Conservation (phyloP, 2,329 filamentous ascomycete genomes). For the Rugonectria rugulosa region DNA sequence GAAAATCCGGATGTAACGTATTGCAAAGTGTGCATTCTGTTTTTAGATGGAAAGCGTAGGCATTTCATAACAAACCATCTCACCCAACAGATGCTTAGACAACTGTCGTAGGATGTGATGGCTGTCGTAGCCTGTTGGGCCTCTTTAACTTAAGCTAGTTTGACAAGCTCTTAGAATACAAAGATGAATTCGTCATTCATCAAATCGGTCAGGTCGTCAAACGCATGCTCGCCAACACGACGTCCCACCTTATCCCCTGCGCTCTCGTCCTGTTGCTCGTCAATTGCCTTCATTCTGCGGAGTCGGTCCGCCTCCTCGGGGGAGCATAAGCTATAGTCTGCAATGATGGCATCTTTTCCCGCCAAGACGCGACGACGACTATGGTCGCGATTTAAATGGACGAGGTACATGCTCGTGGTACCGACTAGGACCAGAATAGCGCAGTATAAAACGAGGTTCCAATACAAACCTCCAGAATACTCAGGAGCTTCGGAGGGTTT, state of each 20-base stretch:
- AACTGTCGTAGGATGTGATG: no score
- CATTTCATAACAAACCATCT: no score
- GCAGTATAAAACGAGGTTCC: slow-evolving; percentile 55
- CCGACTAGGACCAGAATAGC: slow-evolving; percentile 51
- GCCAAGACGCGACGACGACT: slow-evolving; percentile 29
- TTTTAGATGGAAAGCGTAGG: no score
- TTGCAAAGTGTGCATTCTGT: no score
- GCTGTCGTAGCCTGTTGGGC: no score
- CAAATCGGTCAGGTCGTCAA: slow-evolving; percentile 59
- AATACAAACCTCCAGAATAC: slow-evolving; percentile 57
- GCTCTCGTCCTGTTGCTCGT: not conserved
- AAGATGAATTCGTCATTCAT: slow-evolving; percentile 67
- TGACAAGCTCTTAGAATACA: slow-evolving; percentile 44
- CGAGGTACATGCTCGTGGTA: slow-evolving; percentile 43
- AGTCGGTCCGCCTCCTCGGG: slow-evolving; percentile 20
- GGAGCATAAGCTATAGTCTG: slow-evolving; percentile 31
- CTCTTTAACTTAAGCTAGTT: no score
- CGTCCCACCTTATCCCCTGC: slow-evolving; percentile 2
- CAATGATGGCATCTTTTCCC: slow-evolving; percentile 28
- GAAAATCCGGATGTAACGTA: no score
- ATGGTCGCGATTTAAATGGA: slow-evolving; percentile 60
- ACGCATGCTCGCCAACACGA: slow-evolving; percentile 11
- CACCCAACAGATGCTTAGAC: no score
- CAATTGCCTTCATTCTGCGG: slow-evolving; percentile 2
- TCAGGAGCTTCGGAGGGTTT: slow-evolving; percentile 43